Conservation (phyloP, 306 rosid species). For the Rubus parviflorus region DNA sequence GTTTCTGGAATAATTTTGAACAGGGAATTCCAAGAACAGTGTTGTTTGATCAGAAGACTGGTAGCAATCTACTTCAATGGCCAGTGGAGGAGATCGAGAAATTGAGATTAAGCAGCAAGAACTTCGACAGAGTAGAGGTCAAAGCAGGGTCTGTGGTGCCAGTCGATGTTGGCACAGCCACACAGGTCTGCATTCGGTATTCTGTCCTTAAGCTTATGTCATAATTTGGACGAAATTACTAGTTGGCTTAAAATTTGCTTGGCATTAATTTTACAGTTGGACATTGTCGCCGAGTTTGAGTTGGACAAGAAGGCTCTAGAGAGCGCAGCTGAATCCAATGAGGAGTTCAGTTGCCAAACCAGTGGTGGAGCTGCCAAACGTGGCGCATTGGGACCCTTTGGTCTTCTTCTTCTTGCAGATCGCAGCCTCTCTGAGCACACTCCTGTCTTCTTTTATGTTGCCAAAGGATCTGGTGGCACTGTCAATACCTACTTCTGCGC, state of each 20-base stretch:
- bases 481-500: constrained; percentile 63
- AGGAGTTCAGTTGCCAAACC: constrained; percentile 49
- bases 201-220: constrained; percentile 7
- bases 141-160: constrained; percentile 63
- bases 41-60: constrained; percentile 60
- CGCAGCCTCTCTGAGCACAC: constrained; percentile 61
- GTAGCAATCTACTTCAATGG: constrained; percentile 76
- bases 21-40: constrained; percentile 86
- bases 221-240: not conserved
- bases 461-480: constrained; percentile 55
- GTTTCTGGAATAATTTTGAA: not conserved
- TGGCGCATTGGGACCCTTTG: constrained; percentile 90
- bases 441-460: constrained; percentile 74
- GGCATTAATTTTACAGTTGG: constrained; percentile 51
- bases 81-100: constrained; percentile 72
- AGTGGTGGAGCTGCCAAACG: constrained; percentile 63
- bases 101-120: constrained; percentile 53
- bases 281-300: constrained; percentile 80
- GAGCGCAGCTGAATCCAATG: constrained; percentile 31
- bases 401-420: constrained; percentile 79
- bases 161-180: constrained; percentile 59
- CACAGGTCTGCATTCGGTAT: constrained; percentile 54
- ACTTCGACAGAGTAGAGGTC: constrained; percentile 45
- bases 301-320: constrained; percentile 60
- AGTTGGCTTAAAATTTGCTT: not conserved